Base-by-base conservation (phyloP, 768 basidiomycete genomes). In the Mycena crocata region DNA sequence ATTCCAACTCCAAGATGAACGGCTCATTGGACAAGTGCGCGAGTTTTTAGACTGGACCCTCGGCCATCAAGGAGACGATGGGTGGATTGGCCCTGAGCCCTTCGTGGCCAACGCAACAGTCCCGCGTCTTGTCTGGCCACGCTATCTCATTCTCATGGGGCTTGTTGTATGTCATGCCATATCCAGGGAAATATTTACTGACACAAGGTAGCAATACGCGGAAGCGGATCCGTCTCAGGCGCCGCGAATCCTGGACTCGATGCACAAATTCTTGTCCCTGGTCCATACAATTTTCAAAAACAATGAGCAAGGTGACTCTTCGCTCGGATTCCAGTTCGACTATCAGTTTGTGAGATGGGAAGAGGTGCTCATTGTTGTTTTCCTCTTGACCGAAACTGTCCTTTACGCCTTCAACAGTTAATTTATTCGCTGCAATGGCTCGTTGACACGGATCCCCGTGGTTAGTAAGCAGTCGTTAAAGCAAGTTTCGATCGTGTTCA, bases 61-160 rank as follows among this genome's bases (percentile, higher is more conserved):
- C 26, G 74, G 75, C 39, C 71, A 80, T 32, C 80, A 79, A 59
- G 76, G 77, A 9, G 67, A 66, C 13, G 82, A 83, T 62, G 82
- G 82, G 1, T 83, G 82, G 81, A 75, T 82, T 64, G 82, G 81
- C 2, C 82, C 81, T 8, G 82, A 83, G 52, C 76, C 78, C 1
- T 78, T 75, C 30, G 78, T 78, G 13, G 63, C 78, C 14, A 81
- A 80, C 57, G 75, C 81, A 1, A 78, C 79, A 2, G 71, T 72
- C 28, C 82, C 82, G 26, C 76, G 81, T 21, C 72, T 82, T 0
- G 75, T 79, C 12, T 83, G 82, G 81, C 82, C 82, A n/a, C 74
- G 82, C 4, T 83, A 82, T 62, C 76, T 83, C 17, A 69, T 82
- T 15, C 61, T 83, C 30, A 70, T 82, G 26, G 81, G 81, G 4